Base-by-base conservation (phyloP, 177 flowering plant genomes). In the Tripterygium wilfordii region DNA sequence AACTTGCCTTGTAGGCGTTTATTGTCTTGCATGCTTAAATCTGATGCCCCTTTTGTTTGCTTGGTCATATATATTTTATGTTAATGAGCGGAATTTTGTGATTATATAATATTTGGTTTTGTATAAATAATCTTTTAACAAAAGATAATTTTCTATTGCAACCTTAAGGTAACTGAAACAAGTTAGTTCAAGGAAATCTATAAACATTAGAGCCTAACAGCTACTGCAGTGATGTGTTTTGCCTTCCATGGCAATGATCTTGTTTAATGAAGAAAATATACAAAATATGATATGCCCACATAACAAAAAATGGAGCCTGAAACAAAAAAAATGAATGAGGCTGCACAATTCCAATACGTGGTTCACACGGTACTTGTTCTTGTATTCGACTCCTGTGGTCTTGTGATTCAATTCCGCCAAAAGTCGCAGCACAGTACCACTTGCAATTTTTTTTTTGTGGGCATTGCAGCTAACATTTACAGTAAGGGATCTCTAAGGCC, bases 201-300 rank as follows among this genome's bases (percentile, higher is more conserved):
- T 21, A 42, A 27, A 17, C 30, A 18, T 7, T 24, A 44, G 32
- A 43, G 21, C 55, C 26, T 45, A 17, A 26, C 15, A 31, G 21
- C 10, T 40, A 39, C 25, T 51, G 3, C 5, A 15, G 15, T 22
- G 36, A n/a, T n/a, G n/a, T 17, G 45, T 33, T 28, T 31, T 10
- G 18, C 36, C 52, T 23, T 33, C 47, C 16, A n/a, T 20, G 6
- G 20, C 14, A 6, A 15, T 35, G 49, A 33, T 48, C n/a, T n/a
- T n/a, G n/a, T n/a, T n/a, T n/a, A n/a, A n/a, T n/a, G n/a, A n/a
- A n/a, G n/a, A 3, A 40, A 13, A 47, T 53, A 37, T 64, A 49
- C 64, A 54, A 40, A 53, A 53, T 21, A n/a, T n/a, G 43, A 59
- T 54, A 55, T 33, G 48, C 25, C 48, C 45, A 55, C 46, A 47